These are phyloP conservation scores for Nakazawaea laoshanensis DNA, from an alignment of 805 yeast species.

Conservation along the genomic window DNA sequence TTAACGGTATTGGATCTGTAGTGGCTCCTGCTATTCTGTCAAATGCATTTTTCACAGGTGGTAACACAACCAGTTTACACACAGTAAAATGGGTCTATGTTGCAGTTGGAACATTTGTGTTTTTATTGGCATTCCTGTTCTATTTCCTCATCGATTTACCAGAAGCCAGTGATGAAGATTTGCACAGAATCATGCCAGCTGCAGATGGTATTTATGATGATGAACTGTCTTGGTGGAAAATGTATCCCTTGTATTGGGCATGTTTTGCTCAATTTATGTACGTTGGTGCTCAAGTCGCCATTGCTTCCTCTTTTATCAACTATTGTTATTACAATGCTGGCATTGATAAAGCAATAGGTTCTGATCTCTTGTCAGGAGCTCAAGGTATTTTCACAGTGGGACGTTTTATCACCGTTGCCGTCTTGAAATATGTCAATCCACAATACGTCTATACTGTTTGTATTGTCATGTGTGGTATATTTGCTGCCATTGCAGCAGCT, in stretches of 20 bases:
- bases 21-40: constrained; percentile 13
- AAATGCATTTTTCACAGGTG: constrained; percentile 11
- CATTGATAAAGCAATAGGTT: constrained; percentile 7
- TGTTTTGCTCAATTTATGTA: constrained; percentile 12
- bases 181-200: constrained; percentile 9
- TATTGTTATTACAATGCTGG: constrained; percentile 6
- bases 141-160: constrained; percentile 12
- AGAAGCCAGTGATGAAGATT: constrained; percentile 12
- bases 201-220: constrained; percentile 13
- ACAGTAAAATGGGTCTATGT: constrained; percentile 13
- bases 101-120: constrained; percentile 12
- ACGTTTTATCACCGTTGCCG: constrained; percentile 9
- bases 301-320: constrained; percentile 12
- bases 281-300: constrained; percentile 13
- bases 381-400: constrained; percentile 11
- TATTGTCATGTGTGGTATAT: constrained; percentile 6
- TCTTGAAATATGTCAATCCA: constrained; percentile 10
- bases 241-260: constrained; percentile 12
- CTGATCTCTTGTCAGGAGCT: constrained; percentile 9
- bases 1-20: constrained; percentile 12
- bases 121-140: constrained; percentile 10
- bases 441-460: constrained; percentile 10
- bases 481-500: constrained; percentile 8
- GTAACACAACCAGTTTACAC: constrained; percentile 8
- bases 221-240: constrained; percentile 9